These are phyloP conservation scores for Sungouiozyma intestinalis DNA, from an alignment of 805 yeast species.

Conservation along the genomic window DNA sequence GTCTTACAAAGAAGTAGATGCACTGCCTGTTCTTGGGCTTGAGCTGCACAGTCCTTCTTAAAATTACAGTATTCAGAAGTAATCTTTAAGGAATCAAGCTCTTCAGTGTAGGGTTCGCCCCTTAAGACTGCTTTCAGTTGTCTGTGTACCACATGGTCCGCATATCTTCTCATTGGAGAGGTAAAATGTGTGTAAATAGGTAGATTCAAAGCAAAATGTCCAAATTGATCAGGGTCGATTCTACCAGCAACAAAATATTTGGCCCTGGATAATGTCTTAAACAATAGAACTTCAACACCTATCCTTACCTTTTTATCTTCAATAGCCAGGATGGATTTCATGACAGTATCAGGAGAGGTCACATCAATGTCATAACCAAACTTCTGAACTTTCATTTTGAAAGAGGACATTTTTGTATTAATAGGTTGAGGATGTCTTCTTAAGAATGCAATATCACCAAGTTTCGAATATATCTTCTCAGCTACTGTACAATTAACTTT, in stretches of 20 bases:
- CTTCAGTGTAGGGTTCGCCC: conserved; percentile 37
- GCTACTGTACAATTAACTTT: conserved; percentile 83
- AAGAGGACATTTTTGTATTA: conserved; percentile 65
- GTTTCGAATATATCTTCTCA: conserved; percentile 56
- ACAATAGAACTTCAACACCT: conserved; percentile 68
- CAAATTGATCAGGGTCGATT: conserved; percentile 64
- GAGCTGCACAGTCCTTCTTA: conserved; percentile 86
- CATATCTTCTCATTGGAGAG: conserved; percentile 86
- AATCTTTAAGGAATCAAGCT: conserved; percentile 61
- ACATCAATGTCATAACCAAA: conserved; percentile 66
- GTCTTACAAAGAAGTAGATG: conserved; percentile 79
- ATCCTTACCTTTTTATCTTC: conserved; percentile 52
- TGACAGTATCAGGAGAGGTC: conserved; percentile 57
- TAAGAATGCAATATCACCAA: conserved; percentile 75
- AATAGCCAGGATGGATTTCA: conserved; percentile 56
- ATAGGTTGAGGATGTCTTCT: conserved; percentile 86
- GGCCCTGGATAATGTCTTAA: conserved; percentile 76
- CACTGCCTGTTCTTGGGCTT: conserved; percentile 90
- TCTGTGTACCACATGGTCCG: conserved; percentile 86
- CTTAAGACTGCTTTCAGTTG: conserved; percentile 65
- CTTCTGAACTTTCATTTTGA: conserved; percentile 57
- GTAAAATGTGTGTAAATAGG: conserved; percentile 89
- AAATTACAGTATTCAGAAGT: conserved; percentile 89
- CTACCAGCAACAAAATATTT: conserved; percentile 84
- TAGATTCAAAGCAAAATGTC: conserved; percentile 70